Evolutionary conservation across 2,329 filamentous ascomycete species (phyloP).

Genomic region (Tolypocladium ophioglossoides): DNA sequence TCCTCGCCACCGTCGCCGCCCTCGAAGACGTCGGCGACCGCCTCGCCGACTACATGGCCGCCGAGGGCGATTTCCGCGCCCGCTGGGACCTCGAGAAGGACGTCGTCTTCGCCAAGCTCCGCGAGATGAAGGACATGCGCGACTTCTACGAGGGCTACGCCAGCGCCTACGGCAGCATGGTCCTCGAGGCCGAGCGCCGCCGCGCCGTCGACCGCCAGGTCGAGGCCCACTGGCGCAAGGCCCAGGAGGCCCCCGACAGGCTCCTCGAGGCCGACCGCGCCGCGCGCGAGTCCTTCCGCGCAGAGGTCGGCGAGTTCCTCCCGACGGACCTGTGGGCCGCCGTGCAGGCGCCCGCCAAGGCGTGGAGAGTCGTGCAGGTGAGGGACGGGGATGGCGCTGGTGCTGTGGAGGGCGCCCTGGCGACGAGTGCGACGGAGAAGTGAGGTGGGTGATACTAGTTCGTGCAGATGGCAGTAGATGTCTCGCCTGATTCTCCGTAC

Average conservation of each 20-base stretch:
- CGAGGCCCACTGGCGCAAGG: slow-evolving; percentile 63
- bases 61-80: slow-evolving; percentile 51
- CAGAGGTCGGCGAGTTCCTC: slow-evolving; percentile 75
- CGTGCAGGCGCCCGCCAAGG: slow-evolving; percentile 48
- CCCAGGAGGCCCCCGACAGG: slow-evolving; percentile 64
- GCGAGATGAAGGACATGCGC: slow-evolving; percentile 66
- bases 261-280: slow-evolving; percentile 62
- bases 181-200: slow-evolving; percentile 74
- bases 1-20: slow-evolving; percentile 51
- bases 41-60: slow-evolving; percentile 53
- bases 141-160: slow-evolving; percentile 84
- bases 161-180: slow-evolving; percentile 70
- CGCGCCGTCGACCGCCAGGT: slow-evolving; percentile 64
- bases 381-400: slow-evolving; percentile 13
- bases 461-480: neutral
- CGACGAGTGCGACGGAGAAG: neutral
- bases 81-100: slow-evolving; percentile 68
- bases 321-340: slow-evolving; percentile 83
- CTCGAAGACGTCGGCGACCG: slow-evolving; percentile 58
- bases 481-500: neutral
- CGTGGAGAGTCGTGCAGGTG: slow-evolving; percentile 36
- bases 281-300: slow-evolving; percentile 67
- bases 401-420: neutral
- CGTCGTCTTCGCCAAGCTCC: slow-evolving; percentile 56
- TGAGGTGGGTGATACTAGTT: neutral